A percentile compares a stretch with the other conserved stretches of the same genome.
These are phyloP conservation scores for Xerocomus potaroensis DNA, from an alignment of 768 basidiomycete genomes.

Conservation along the genomic window DNA sequence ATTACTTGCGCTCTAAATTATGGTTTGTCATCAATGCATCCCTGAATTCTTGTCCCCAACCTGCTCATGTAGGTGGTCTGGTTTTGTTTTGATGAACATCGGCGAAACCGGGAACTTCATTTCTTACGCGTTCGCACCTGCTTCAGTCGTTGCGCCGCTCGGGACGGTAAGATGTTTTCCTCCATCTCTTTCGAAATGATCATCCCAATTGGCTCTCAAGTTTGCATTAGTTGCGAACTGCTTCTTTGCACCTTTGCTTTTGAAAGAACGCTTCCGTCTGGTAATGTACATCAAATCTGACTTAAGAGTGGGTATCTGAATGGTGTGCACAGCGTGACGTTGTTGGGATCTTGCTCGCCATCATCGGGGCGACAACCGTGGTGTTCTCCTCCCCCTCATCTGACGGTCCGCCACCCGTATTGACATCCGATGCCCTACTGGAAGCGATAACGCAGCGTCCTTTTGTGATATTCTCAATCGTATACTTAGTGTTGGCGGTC, in stretches of 20 bases:
- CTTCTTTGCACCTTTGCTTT: conserved; percentile 83
- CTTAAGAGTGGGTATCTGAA: conserved; percentile 12
- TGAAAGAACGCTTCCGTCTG: conserved; percentile 78
- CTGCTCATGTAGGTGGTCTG: conserved; percentile 67
- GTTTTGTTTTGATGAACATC: conserved; percentile 83
- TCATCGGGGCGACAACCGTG: conserved; percentile 90
- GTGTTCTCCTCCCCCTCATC: conserved; percentile 76
- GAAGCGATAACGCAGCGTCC: conserved; percentile 63
- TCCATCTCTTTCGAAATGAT: neutral
- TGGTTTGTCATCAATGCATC: conserved; percentile 49
- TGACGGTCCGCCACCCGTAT: conserved; percentile 46
- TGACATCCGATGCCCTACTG: conserved; percentile 65
- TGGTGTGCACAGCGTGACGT: conserved; percentile 57
- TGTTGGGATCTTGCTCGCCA: conserved; percentile 71
- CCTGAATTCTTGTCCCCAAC: neutral
- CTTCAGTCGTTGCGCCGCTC: conserved; percentile 90
- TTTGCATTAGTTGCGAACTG: conserved; percentile 96
- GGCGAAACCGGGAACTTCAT: conserved; percentile 92
- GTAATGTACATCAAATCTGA: conserved; percentile 34
- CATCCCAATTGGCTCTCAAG: conserved; percentile 31
- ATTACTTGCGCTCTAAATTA: conserved; percentile 79
- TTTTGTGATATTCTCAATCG: conserved; percentile 71
- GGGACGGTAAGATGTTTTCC: conserved; percentile 69
- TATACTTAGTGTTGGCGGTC: conserved; percentile 55
- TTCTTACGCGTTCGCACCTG: conserved; percentile 86